Percentiles rank a stretch among this genome's conserved stretches.
phyloP scores from a whole-genome alignment of 768 basidiomycete genomes.

The Mycena vulgaris region DNA sequence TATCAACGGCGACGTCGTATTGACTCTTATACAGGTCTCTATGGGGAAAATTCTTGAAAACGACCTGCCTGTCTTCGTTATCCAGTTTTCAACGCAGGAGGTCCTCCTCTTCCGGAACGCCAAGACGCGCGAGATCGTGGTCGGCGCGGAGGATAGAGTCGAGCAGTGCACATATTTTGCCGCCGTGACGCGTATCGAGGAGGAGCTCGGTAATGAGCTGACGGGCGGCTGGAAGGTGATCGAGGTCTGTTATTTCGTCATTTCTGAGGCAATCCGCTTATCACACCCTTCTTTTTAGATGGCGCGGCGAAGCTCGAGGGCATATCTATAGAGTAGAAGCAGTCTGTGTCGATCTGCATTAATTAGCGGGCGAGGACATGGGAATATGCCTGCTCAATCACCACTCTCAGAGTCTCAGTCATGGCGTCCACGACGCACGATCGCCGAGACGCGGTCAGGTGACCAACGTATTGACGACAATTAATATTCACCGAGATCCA shows the following conservation, averaged over 20 bases:
- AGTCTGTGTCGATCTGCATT: slow-evolving; percentile 26
- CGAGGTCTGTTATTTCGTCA: slow-evolving; percentile 73
- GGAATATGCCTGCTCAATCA: slow-evolving; percentile 21
- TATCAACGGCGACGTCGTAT: not conserved
- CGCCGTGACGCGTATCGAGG: slow-evolving; percentile 89
- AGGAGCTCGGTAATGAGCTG: slow-evolving; percentile 91
- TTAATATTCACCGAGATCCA: too few species aligned
- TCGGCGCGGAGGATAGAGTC: slow-evolving; percentile 92
- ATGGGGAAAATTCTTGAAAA: slow-evolving; percentile 93
- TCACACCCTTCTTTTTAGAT: slow-evolving; percentile 38
- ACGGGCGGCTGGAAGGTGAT: slow-evolving; percentile 99
- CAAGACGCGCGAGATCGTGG: slow-evolving; percentile 87
- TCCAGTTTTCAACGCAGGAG: slow-evolving; percentile 96
- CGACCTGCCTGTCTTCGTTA: slow-evolving; percentile 89
- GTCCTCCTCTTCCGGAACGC: slow-evolving; percentile 92
- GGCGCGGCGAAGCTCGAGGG: slow-evolving; percentile 49
- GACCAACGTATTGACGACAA: too few species aligned
- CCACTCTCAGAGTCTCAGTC: slow-evolving; percentile 21
- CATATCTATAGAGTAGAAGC: slow-evolving; percentile 47
- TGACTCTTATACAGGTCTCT: slow-evolving; percentile 67
- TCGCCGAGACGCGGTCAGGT: not conserved
- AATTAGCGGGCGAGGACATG: slow-evolving; percentile 21
- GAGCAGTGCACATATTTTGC: slow-evolving; percentile 96
- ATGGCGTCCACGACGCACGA: too few species aligned
- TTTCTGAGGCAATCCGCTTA: slow-evolving; percentile 45